phyloP scores from a whole-genome alignment of 108 stramenopile genomes.

The Asterionellopsis glacialis region DNA sequence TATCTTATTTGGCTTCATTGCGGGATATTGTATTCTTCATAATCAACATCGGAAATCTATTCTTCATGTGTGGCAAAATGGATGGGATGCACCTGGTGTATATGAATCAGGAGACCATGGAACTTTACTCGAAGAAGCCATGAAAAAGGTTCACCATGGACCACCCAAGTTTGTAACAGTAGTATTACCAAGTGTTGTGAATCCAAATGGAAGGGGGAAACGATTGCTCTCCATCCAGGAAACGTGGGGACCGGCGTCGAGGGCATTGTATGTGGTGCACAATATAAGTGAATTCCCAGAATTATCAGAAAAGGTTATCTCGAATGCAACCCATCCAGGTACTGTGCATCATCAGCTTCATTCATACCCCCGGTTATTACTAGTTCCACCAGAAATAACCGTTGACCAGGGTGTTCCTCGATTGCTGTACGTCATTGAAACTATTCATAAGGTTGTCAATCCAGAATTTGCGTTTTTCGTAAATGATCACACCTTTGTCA shows the following conservation, averaged over 20 bases:
- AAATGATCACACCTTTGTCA: slow-evolving; percentile 89
- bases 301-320: slow-evolving; percentile 27
- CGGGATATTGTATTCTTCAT: slow-evolving; percentile 37
- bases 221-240: slow-evolving; percentile 68
- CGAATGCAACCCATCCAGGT: slow-evolving; percentile 26
- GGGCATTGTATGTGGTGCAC: slow-evolving; percentile 73
- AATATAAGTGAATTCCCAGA: slow-evolving; percentile 53
- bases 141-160: slow-evolving; percentile 36
- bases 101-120: neutral
- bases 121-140: neutral
- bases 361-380: slow-evolving; percentile 61
- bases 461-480: slow-evolving; percentile 89
- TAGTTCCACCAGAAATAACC: slow-evolving; percentile 57
- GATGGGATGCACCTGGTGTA: slow-evolving; percentile 26
- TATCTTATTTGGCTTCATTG: slow-evolving; percentile 25
- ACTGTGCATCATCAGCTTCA: slow-evolving; percentile 17
- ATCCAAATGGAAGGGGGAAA: slow-evolving; percentile 47
- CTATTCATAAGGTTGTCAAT: slow-evolving; percentile 49
- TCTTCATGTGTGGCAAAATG: slow-evolving; percentile 36
- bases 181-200: slow-evolving; percentile 75
- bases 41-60: slow-evolving; percentile 43
- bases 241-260: slow-evolving; percentile 74
- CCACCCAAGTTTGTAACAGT: slow-evolving; percentile 66
- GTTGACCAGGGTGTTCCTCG: slow-evolving; percentile 65
- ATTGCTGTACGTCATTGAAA: slow-evolving; percentile 65